phyloP scores from a whole-genome alignment of 2,329 filamentous ascomycete species.

The Hymenoscyphus fraxineus region DNA sequence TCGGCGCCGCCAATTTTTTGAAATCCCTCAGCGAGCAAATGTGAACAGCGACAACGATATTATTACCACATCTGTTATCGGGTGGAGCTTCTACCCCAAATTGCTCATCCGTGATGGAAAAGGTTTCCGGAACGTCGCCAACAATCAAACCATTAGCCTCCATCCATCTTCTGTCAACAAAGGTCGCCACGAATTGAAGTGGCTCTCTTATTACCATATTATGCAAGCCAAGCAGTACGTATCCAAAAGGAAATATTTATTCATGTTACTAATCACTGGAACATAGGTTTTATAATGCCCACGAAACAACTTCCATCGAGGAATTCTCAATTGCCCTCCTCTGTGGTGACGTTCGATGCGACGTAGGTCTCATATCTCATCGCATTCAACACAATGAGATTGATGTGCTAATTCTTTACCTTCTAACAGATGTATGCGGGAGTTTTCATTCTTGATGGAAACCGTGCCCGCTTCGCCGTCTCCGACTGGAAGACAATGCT shows the following conservation, averaged over 20 bases:
- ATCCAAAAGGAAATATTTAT: slow-evolving; percentile 1
- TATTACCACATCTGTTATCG: slow-evolving; percentile 76
- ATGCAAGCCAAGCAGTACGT: slow-evolving; percentile 83
- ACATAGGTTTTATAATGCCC: slow-evolving; percentile 76
- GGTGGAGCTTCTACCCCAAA: slow-evolving; percentile 95
- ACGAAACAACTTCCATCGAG: slow-evolving; percentile 78
- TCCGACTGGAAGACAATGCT: slow-evolving; percentile 88
- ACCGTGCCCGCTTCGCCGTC: slow-evolving; percentile 77
- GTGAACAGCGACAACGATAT: slow-evolving; percentile 75
- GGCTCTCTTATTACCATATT: slow-evolving; percentile 94
- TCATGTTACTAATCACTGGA: slow-evolving; percentile 24
- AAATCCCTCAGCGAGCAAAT: slow-evolving; percentile 73
- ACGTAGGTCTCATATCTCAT: slow-evolving; percentile 47
- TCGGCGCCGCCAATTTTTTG: slow-evolving; percentile 69
- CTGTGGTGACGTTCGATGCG: slow-evolving; percentile 84
- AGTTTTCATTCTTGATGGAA: slow-evolving; percentile 81
- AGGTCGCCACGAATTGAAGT: slow-evolving; percentile 62
- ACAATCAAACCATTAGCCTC: slow-evolving; percentile 85
- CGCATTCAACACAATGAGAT: slow-evolving; percentile 3
- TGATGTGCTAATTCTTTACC: slow-evolving; percentile 11
- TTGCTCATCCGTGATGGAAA: slow-evolving; percentile 79
- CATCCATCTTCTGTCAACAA: slow-evolving; percentile 91
- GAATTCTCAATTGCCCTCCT: slow-evolving; percentile 80
- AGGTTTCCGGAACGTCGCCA: slow-evolving; percentile 85
- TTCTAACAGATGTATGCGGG: slow-evolving; percentile 72